phyloP scores from a whole-genome alignment of 768 basidiomycete species.

The Leucosporidium scottii region DNA sequence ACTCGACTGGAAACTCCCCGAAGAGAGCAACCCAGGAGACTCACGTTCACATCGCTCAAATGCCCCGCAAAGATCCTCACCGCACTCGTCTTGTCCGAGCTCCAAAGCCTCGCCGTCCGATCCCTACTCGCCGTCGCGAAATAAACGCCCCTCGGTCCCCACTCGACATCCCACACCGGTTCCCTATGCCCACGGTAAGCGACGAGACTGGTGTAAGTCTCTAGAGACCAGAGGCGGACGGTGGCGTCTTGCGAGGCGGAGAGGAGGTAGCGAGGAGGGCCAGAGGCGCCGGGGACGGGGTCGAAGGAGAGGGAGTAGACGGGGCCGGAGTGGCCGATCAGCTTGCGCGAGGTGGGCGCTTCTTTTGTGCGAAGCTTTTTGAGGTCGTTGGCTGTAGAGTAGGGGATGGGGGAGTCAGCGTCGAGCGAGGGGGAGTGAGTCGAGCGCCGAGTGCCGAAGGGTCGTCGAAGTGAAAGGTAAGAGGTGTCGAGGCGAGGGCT shows the following conservation, averaged over 20 bases:
- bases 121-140: slow-evolving; percentile 94
- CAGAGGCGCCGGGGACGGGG: slow-evolving; percentile 76
- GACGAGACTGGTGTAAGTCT: slow-evolving; percentile 86
- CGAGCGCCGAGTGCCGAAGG: no score
- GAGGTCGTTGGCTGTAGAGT: slow-evolving; percentile 53
- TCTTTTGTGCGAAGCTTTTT: slow-evolving; percentile 50
- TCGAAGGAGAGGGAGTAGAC: slow-evolving; percentile 94
- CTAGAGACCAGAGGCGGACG: slow-evolving; percentile 85
- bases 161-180: slow-evolving; percentile 97
- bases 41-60: slow-evolving; percentile 90
- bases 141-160: slow-evolving; percentile 98
- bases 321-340: slow-evolving; percentile 93
- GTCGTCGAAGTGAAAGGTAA: background rate
- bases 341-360: slow-evolving; percentile 78
- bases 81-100: slow-evolving; percentile 78
- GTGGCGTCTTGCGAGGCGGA: slow-evolving; percentile 91
- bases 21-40: slow-evolving; percentile 41
- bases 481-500: background rate
- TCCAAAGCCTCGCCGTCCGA: slow-evolving; percentile 90
- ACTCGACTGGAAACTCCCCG: background rate
- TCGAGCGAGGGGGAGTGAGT: background rate
- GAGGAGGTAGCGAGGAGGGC: slow-evolving; percentile 75
- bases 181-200: slow-evolving; percentile 94
- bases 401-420: background rate
- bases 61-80: slow-evolving; percentile 91